Evolutionary conservation across 345 rosid species (phyloP), one percentile per base, ranked within the genome.

Genomic region (Linum tenue): DNA sequence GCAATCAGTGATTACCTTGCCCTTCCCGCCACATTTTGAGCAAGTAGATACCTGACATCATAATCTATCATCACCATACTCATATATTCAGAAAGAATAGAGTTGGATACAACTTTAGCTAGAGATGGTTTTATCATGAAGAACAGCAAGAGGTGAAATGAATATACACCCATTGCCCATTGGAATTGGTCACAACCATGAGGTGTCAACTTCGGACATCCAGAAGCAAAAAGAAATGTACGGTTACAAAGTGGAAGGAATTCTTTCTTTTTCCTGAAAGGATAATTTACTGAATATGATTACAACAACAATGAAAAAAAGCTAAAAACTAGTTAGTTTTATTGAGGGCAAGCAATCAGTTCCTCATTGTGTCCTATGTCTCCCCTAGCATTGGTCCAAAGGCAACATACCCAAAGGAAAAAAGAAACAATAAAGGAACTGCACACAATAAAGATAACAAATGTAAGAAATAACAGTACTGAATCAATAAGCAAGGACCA

Each of bases 31-130:
- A 72, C 98, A 92, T n/a, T 73, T 83, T 59, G 86, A 77, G 74
- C 98, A 92, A 62, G 91, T 85, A 50, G 97, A 84, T 39, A 89
- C 92, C 98, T 92, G 81, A 71, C n/a, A 56, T n/a, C 56, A 72
- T 64, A 66, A 82, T 59, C 67, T 57, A 55, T 64, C 39, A 64
- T 65, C 36, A 55, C 16, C 37, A 43, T 8, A 63, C 2, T 43
- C 8, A 5, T 10, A 38, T 22, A 7, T n/a, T 11, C 16, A 17
- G 16, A 65, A 17, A 39, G 15, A 16, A 43, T 38, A 59, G 39
- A n/a, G 48, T 9, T 36, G 60, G 38, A 41, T 14, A 60, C 2
- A 51, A 22, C 31, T 22, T 22, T 22, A 22, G 31, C 31, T 22
- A 22, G 31, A 22, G 31, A 22, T 22, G 31, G 31, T 22, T 22